These are phyloP conservation scores for Umbelopsis sp. DNA, from an alignment of 371 early-diverging fungal genomes.

Conservation along the genomic window DNA sequence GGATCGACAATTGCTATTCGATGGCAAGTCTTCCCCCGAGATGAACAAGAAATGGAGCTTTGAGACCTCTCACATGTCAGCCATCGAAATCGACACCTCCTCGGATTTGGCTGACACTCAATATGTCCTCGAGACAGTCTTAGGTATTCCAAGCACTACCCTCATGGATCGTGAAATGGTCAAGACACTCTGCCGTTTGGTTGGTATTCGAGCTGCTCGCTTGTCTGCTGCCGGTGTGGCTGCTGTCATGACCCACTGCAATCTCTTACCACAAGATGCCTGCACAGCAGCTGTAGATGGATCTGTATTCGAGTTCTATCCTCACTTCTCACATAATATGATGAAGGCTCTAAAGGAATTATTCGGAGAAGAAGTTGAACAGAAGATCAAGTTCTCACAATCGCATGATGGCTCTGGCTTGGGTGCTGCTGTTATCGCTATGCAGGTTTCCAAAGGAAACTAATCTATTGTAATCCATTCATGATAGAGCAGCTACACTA, in stretches of 20 bases:
- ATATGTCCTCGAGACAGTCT: conserved; percentile 45
- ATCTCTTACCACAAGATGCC: conserved; percentile 35
- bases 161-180: conserved; percentile 62
- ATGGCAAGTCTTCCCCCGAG: conserved; percentile 25
- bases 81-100: conserved; percentile 65
- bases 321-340: conserved; percentile 64
- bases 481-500: too few relatives aligned
- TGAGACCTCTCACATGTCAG: conserved; percentile 67
- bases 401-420: conserved; percentile 64
- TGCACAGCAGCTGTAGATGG: conserved; percentile 77
- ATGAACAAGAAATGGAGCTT: conserved; percentile 41
- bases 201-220: conserved; percentile 69
- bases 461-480: too few relatives aligned
- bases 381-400: conserved; percentile 42
- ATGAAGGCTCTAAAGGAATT: conserved; percentile 64
- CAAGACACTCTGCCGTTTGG: conserved; percentile 59
- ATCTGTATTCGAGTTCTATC: conserved; percentile 69
- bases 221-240: conserved; percentile 67
- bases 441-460: conserved; percentile 22
- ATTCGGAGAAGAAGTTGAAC: conserved; percentile 59
- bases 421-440: conserved; percentile 67
- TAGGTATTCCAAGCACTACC: conserved; percentile 43
- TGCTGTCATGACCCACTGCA: conserved; percentile 66
- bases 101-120: conserved; percentile 50
- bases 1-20: conserved; percentile 45